phyloP scores from a whole-genome alignment of 495 filamentous ascomycete genomes.

The Penicillium herquei region DNA sequence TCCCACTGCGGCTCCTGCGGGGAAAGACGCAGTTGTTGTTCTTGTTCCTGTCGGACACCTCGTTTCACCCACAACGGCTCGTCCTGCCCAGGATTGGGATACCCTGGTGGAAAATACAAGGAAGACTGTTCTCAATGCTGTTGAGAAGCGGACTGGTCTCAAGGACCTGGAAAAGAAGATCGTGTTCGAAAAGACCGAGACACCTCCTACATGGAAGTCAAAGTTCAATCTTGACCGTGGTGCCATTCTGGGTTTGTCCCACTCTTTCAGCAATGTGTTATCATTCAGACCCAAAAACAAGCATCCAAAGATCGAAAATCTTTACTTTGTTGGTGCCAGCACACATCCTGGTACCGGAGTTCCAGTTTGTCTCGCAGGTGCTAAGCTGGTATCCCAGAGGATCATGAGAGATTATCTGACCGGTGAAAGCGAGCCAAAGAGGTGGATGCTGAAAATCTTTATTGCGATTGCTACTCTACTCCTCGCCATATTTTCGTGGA shows the following conservation, averaged over 20 bases:
- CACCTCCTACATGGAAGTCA: conserved; percentile 57
- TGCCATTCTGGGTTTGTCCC: conserved; percentile 64
- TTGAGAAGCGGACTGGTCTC: conserved; percentile 53
- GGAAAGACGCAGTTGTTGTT: conserved; percentile 59
- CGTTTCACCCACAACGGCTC: conserved; percentile 6
- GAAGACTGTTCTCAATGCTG: conserved; percentile 50
- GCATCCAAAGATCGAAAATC: conserved; percentile 43
- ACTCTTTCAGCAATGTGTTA: conserved; percentile 71
- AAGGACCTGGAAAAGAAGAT: conserved; percentile 42
- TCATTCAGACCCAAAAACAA: conserved; percentile 60
- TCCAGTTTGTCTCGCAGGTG: conserved; percentile 64
- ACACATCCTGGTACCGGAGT: conserved; percentile 74
- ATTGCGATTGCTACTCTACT: too few relatives aligned
- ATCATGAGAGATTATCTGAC: too few relatives aligned
- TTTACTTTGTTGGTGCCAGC: conserved; percentile 68
- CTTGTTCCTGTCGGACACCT: conserved; percentile 69
- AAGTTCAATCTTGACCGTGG: conserved; percentile 70
- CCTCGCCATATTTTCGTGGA: too few relatives aligned
- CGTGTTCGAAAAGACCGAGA: conserved; percentile 59
- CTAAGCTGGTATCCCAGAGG: conserved; percentile 47
- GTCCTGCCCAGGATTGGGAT: conserved; percentile 53
- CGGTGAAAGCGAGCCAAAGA: too few relatives aligned
- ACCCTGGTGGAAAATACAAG: conserved; percentile 51
- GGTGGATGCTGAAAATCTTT: too few relatives aligned
- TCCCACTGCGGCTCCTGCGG: conserved; percentile 59